Evolutionary conservation across 2,329 filamentous ascomycete genomes (phyloP), one percentile per base, ranked within the genome.

Genomic region (Xylariaceae sp.): DNA sequence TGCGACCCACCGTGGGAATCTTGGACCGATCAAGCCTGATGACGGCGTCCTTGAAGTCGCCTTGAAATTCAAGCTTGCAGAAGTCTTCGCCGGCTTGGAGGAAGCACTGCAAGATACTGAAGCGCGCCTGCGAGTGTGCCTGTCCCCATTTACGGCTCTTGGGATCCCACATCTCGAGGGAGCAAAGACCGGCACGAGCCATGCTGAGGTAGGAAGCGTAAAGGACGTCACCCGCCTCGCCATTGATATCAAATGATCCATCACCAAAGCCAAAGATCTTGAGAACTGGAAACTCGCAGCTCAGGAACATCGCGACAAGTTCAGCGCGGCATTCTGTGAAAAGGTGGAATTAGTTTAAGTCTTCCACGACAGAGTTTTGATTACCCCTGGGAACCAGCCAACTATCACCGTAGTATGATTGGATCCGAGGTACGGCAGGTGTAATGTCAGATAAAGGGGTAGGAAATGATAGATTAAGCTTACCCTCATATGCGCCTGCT

Each of bases 81-180:
- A 97, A 97, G 69, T 89, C 87, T 58, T 89, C 84, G n/a, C 88
- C 90, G 0, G 92, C 92, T 66, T 89, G 83, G 15, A 97, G 82
- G 82, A 97, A 92, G 68, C 86, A 92, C 71, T 82, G 63, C 47
- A 97, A 78, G 69, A 97, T 96, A 55, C 88, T 90, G 76, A 92
- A 97, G 9, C 92, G 88, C 18, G 92, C 92, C 75, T 96, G 91
- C 76, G 91, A 95, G 72, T 96, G 92, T 64, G 89, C 84, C 74
- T 96, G 92, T 7, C 92, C 92, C 92, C 92, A 96, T 77, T 96
- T 96, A 66, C 86, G 81, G 68, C 83, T 87, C 77, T 92, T 92
- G 4, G 92, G 92, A 70, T 97, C 92, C 92, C 92, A 97, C 80
- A 94, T 91, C 73, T 97, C 93, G 18, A 97, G 82, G 1, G 92